A percentile compares a stretch with the other conserved stretches of the same genome.
These are phyloP conservation scores for Prunus fruticosa DNA, from an alignment of 306 rosid genomes.

Conservation along the genomic window DNA sequence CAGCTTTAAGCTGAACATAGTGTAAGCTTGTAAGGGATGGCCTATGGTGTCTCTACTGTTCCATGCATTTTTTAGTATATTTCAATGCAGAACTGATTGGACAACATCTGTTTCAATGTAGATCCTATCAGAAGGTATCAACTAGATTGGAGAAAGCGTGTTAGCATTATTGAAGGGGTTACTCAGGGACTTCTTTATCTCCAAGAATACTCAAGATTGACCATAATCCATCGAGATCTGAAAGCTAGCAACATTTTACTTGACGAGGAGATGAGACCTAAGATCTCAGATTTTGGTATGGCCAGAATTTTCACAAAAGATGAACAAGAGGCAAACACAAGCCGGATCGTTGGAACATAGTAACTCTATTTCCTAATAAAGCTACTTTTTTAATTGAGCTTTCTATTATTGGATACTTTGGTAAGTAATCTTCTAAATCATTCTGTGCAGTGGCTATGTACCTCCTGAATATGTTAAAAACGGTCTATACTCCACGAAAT, in stretches of 20 bases:
- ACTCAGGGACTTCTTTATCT: constrained; percentile 41
- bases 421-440: neutral
- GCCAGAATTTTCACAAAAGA: constrained; percentile 26
- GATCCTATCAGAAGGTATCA: constrained; percentile 10
- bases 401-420: neutral
- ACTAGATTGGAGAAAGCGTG: constrained; percentile 28
- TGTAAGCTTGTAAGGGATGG: too few relatives aligned
- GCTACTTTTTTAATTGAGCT: neutral
- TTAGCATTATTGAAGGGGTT: constrained; percentile 35
- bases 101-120: neutral
- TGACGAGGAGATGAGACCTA: constrained; percentile 24
- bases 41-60: neutral
- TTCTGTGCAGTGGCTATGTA: constrained; percentile 31
- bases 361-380: neutral
- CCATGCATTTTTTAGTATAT: neutral
- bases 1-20: too few relatives aligned
- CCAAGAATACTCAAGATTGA: constrained; percentile 33
- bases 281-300: constrained; percentile 44
- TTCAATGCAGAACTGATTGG: neutral
- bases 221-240: constrained; percentile 29
- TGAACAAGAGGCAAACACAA: constrained; percentile 31
- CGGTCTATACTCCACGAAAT: constrained; percentile 34
- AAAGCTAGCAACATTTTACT: constrained; percentile 40
- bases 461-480: constrained; percentile 29
- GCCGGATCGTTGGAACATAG: constrained; percentile 41